These are phyloP conservation scores for Leccinum fibrillosum DNA, from an alignment of 768 basidiomycete genomes.

Conservation along the genomic window DNA sequence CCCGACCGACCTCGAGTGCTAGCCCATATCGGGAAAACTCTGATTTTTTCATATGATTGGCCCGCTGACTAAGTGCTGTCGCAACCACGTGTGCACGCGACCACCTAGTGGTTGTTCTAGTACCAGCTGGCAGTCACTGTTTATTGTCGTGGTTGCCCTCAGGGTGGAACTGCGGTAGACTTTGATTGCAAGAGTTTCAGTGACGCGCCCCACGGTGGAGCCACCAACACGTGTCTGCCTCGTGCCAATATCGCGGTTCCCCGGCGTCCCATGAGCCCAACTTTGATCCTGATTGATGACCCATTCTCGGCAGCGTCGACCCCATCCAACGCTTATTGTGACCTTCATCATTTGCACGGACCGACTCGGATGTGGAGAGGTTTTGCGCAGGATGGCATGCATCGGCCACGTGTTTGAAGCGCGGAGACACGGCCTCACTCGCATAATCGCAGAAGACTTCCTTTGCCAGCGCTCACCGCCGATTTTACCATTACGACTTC, in stretches of 20 bases:
- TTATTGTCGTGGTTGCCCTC: neutral
- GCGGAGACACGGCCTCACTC: constrained; percentile 14
- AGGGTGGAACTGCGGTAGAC: neutral
- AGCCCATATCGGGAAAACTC: constrained; percentile 17
- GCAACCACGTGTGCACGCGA: constrained; percentile 12
- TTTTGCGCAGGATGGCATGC: constrained; percentile 14
- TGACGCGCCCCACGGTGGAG: neutral
- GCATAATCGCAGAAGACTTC: constrained; percentile 11
- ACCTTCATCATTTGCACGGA: constrained; percentile 12
- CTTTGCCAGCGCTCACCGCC: constrained; percentile 7
- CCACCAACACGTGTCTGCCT: constrained; percentile 13
- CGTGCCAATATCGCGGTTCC: constrained; percentile 16
- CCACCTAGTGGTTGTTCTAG: neutral
- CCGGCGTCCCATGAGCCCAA: constrained; percentile 9
- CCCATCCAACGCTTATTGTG: constrained; percentile 2
- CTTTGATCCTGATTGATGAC: constrained; percentile 17
- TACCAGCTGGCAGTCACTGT: no score
- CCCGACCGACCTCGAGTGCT: neutral
- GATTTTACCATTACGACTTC: constrained; percentile 21
- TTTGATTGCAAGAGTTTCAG: neutral
- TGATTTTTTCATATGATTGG: constrained; percentile 29
- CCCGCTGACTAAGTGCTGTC: constrained; percentile 25
- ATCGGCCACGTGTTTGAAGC: constrained; percentile 23
- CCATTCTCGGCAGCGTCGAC: constrained; percentile 4
- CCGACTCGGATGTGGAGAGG: constrained; percentile 5